phyloP scores from a whole-genome alignment of 768 basidiomycete genomes.

The Hebeloma cylindrosporum region DNA sequence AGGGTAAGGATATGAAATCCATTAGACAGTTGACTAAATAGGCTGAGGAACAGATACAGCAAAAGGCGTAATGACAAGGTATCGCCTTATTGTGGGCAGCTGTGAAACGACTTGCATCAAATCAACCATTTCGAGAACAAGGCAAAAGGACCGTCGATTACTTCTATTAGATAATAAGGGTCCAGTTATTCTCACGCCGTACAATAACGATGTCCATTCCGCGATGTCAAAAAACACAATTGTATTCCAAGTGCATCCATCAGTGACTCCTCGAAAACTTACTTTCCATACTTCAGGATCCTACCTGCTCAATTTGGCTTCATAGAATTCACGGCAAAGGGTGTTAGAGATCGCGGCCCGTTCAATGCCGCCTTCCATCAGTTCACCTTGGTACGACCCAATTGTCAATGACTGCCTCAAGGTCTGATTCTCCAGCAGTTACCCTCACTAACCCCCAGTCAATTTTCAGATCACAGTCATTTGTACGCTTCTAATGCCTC shows the following conservation, averaged over 20 bases:
- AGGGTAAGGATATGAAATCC: conserved; percentile 16
- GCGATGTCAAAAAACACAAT: no score
- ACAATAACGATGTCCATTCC: no score
- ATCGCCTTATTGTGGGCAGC: conserved; percentile 16
- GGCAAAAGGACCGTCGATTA: conserved; percentile 8
- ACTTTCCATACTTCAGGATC: conserved; percentile 12
- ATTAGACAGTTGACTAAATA: conserved; percentile 10
- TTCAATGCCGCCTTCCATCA: background rate
- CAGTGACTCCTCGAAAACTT: conserved; percentile 1
- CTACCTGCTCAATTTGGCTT: conserved; percentile 1
- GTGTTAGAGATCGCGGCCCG: no score
- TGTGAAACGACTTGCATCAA: no score
- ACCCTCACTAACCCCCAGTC: conserved; percentile 3
- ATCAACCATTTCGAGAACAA: no score
- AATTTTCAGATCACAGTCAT: conserved; percentile 1
- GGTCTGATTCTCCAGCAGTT: background rate
- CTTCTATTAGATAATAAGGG: conserved; percentile 6
- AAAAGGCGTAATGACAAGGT: conserved; percentile 7
- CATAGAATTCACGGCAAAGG: no score
- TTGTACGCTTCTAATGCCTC: no score
- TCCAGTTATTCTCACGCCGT: background rate
- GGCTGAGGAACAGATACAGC: conserved; percentile 11
- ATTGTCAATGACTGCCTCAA: conserved; percentile 1
- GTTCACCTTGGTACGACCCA: background rate
- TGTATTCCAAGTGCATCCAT: no score